Conservation (phyloP, 495 filamentous ascomycete genomes). For the Penicillium samsonianum region DNA sequence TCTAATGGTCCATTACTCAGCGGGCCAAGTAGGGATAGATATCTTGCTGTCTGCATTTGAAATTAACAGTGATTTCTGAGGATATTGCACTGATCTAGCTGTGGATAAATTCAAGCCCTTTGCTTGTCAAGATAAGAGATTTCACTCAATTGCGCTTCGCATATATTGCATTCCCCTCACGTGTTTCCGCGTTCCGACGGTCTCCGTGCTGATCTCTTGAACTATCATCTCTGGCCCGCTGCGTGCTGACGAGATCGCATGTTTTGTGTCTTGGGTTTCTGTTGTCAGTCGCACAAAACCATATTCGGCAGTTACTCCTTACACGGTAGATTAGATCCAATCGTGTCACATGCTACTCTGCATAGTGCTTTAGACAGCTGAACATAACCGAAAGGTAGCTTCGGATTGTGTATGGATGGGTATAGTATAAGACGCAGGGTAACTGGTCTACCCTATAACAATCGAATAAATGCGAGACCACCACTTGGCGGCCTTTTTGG, state of each 20-base stretch:
- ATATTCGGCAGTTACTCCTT: not conserved
- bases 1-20: not conserved
- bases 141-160: not conserved
- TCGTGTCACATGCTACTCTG: not conserved
- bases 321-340: not conserved
- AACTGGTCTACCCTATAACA: constrained; percentile 27
- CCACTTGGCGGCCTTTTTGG: constrained; percentile 15
- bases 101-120: not conserved
- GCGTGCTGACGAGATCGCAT: not conserved
- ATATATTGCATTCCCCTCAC: constrained; percentile 10
- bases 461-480: constrained; percentile 23
- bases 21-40: not conserved
- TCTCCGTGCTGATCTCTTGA: constrained; percentile 23
- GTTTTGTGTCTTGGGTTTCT: not conserved
- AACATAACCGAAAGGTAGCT: not conserved
- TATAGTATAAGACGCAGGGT: not conserved
- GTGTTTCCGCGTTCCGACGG: constrained; percentile 21
- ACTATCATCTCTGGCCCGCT: not conserved
- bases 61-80: not conserved
- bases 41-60: not conserved
- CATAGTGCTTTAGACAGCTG: not conserved
- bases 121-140: not conserved
- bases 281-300: not conserved
- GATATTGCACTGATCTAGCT: too few species aligned
- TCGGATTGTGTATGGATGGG: not conserved